Evolutionary conservation across 116 monocot genomes (phyloP), one percentile per base, ranked within the genome.

Genomic region (Phalaenopsis hybrid): DNA sequence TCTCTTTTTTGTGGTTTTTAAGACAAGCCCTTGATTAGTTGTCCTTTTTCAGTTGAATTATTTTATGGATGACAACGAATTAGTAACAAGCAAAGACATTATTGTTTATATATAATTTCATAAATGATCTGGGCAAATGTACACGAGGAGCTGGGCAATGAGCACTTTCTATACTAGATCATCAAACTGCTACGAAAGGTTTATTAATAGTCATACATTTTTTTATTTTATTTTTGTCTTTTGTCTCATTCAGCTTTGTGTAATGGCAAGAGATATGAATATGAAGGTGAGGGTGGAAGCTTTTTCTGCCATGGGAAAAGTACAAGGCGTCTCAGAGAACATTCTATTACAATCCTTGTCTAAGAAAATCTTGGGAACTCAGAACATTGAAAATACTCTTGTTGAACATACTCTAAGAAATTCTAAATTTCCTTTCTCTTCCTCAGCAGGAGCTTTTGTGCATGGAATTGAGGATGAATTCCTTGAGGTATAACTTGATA

Each of bases 401-500:
- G n/a, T 45, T 82, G 81, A 87, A 78, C 43, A 18, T 69, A 44
- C 55, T 76, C 52, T 63, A 31, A 61, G 82, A 79, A 82, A 57
- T 77, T 86, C 77, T 41, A 86, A 89, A 82, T 85, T 74, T 41
- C 65, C 79, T 70, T 46, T 85, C 75, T 85, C 92, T 81, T 79
- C 81, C 78, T 91, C 91, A 21, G 89, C 92, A 63, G 96, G 96
- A 48, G 89, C 89, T 78, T 97, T 92, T 84, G 73, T 94, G 0
- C 96, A 97, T 82, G 96, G 94, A 18, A 84, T 97, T 74, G 96
- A 97, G 85, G 96, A 97, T 89, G 96, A 94, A 77, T 94, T 88
- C 83, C 81, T 85, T 89, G 88, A 97, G 92, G 96, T 94, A 89
- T 45, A 46, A 51, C 50, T 25, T 77, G 31, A 18, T 25, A 50